Evolutionary conservation across 2,329 filamentous ascomycete species (phyloP), one percentile per base, ranked within the genome.

Genomic region (Phaeophleospora eucalypticola): DNA sequence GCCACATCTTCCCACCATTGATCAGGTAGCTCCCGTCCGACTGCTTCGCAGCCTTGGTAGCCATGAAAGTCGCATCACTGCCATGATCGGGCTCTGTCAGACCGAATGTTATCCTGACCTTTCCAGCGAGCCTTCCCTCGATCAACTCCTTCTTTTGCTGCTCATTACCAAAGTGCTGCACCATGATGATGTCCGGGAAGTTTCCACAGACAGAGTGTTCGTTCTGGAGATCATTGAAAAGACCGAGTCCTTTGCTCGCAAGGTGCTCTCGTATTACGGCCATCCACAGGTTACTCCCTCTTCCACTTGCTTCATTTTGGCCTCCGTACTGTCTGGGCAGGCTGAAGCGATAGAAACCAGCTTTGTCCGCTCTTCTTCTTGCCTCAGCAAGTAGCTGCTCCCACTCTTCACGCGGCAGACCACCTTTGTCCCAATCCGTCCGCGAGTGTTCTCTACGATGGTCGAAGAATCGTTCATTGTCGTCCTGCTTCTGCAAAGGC

Each of bases 381-480:
- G 75, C 74, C 60, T 79, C 62, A 4, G 49, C 58, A 12, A 83
- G 67, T 0, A 84, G 64, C 1, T 68, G 65, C 56, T 83, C 79
- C 80, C 80, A 83, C 56, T 82, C 79, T 36, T 70, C 63, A 4
- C 71, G 72, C 1, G 81, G 80, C 2, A 83, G 69, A 2, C 80
- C 79, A 46, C 70, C 67, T 34, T 74, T 73, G 44, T 77, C 73
- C 78, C 79, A 83, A 58, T 83, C 73, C 1, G 80, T 84, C 27
- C 80, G 76, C 4, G 78, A 69, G 57, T 82, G 73, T 56, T 84
- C 80, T 52, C 80, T 77, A 15, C 80, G 75, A 63, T 84, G 77
- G 62, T 83, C 80, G 65, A 84, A 83, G 73, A 84, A 84, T 48
- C 79, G 75, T 45, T 79, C 70, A 59, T 83, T 83, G 61, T 82